Percentiles rank a stretch among this genome's conserved stretches.
Conservation (phyloP, 2,329 filamentous ascomycete genomes). For the Aspergillus caelatus region DNA sequence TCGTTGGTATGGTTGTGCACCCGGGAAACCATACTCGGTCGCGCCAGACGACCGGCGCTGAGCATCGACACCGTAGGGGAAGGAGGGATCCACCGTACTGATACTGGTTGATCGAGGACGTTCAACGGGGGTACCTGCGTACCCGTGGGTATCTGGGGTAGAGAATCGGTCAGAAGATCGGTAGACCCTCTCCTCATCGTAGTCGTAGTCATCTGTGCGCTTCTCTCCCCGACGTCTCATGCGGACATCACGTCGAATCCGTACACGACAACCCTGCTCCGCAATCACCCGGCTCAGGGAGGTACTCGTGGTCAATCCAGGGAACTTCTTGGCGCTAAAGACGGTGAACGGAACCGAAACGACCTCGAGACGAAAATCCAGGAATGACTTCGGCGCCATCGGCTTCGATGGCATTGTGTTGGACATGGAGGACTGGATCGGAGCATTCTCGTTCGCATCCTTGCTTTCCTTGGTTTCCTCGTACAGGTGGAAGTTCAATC, state of each 20-base stretch:
- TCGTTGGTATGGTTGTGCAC: constrained; percentile 38
- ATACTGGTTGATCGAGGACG: constrained; percentile 65
- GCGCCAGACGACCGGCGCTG: constrained; percentile 51
- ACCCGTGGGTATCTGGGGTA: constrained; percentile 50
- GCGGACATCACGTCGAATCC: constrained; percentile 89
- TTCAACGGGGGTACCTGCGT: constrained; percentile 49
- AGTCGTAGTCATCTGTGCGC: constrained; percentile 68
- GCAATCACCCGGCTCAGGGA: constrained; percentile 85
- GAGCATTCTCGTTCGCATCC: constrained; percentile 67
- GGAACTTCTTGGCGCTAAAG: constrained; percentile 98
- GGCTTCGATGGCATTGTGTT: constrained; percentile 39
- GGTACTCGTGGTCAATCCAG: constrained; percentile 88
- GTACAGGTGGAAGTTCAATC: constrained; percentile 88
- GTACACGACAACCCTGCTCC: constrained; percentile 94
- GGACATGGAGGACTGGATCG: constrained; percentile 39
- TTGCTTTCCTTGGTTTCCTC: constrained; percentile 87
- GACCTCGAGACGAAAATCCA: constrained; percentile 86
- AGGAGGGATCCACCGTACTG: constrained; percentile 55
- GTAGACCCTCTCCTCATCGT: constrained; percentile 57
- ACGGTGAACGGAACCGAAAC: constrained; percentile 86
- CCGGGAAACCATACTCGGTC: constrained; percentile 46
- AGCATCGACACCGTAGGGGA: constrained; percentile 45
- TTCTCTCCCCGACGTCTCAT: constrained; percentile 85
- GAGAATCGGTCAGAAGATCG: constrained; percentile 51
- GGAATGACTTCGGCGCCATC: constrained; percentile 57